A percentile compares a stretch with the other conserved stretches of the same genome.
Conservation (phyloP, 1,284 basidiomycete species). For the Trichosporon ovoides region DNA sequence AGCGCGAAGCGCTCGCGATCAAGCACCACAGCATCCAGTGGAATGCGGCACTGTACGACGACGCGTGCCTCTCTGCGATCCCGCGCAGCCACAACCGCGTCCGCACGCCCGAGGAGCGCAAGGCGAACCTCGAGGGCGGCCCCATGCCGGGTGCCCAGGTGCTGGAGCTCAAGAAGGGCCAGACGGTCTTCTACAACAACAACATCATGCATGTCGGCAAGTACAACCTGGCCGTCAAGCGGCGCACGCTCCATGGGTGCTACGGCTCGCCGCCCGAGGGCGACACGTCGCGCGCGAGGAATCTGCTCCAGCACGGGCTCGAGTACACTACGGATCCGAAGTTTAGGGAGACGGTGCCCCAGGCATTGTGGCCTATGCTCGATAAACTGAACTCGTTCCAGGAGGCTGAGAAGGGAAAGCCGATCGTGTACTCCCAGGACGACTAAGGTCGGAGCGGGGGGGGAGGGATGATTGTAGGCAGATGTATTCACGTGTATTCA, state of each 20-base stretch:
- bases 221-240: constrained; percentile 56
- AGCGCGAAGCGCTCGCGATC: constrained; percentile 56
- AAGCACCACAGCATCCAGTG: constrained; percentile 73
- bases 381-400: constrained; percentile 60
- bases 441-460: too few relatives aligned
- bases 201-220: constrained; percentile 55
- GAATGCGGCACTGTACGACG: constrained; percentile 74
- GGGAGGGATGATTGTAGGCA: too few relatives aligned
- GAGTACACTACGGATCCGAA: constrained; percentile 50
- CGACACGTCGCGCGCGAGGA: constrained; percentile 62
- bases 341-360: constrained; percentile 57
- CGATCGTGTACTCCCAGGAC: constrained; percentile 57
- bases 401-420: constrained; percentile 47
- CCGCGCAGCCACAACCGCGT: constrained; percentile 62
- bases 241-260: constrained; percentile 69
- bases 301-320: constrained; percentile 73
- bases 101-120: constrained; percentile 60
- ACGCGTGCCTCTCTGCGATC: constrained; percentile 68
- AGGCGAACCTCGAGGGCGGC: constrained; percentile 55
- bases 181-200: constrained; percentile 75
- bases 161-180: constrained; percentile 61
- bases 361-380: constrained; percentile 57
- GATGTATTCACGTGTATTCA: too few relatives aligned
- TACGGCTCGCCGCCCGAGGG: constrained; percentile 61
- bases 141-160: constrained; percentile 66